Base-by-base conservation (phyloP, 1,284 basidiomycete species). In the Apiotrichum sp. region DNA sequence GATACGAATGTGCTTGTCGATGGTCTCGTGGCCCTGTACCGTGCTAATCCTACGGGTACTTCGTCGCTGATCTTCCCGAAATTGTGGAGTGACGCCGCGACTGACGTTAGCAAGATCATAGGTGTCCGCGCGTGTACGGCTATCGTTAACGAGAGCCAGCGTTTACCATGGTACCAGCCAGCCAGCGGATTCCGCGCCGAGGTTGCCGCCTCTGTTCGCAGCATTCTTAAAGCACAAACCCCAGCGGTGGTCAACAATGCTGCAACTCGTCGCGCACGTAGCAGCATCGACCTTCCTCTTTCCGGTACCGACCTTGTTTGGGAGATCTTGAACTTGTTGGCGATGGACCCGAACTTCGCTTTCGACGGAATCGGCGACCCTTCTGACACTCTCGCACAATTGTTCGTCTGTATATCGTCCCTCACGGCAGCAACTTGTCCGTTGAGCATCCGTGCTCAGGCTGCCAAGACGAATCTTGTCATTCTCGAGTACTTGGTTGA, bases 1-100 rank as follows among this genome's bases (percentile, higher is more conserved):
- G 88, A 93, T 65, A 80, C 88, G n/a, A 81, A 84, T n/a, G 77
- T 91, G 31, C 84, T 87, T 63, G 84, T 86, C 1, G 86, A 89
- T 64, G 84, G 84, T 0, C 76, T 93, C 5, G 85, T 86, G 1
- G 81, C 82, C 0, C 74, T 89, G 9, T 89, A 83, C 69, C 82
- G 87, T 11, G 87, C 86, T 65, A 73, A 87, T 40, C 81, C 86
- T 0, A 75, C 80, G 46, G 80, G 84, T 51, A 86, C 87, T 44
- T 79, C 82, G 1, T 61, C 84, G 8, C 76, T 78, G 1, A 69
- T 89, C 16, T 87, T 90, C 65, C 69, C 78, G 3, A 87, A 85
- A 65, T 71, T 91, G 32, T 83, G 87, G 62, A 82, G 86, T 7
- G 87, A 89, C 62, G 81, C 85, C 39, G 85, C 87, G 0, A 85